Base-by-base conservation (phyloP, 2,329 filamentous ascomycete genomes). In the Epicoccum nigrum region DNA sequence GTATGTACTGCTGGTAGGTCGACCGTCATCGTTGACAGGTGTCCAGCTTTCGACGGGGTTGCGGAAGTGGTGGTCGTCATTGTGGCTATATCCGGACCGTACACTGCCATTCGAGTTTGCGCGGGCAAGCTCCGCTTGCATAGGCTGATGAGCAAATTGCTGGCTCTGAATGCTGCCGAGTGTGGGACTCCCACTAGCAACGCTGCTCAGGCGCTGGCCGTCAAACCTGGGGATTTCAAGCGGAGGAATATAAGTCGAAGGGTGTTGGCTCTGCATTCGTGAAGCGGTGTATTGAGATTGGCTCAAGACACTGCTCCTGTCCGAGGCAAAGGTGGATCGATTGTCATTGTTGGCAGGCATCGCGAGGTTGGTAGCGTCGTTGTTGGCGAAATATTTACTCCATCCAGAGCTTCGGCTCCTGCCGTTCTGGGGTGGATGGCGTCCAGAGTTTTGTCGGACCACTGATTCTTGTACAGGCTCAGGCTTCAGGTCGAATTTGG, bases 381-480 rank as follows among this genome's bases (percentile, higher is more conserved):
- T 88, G 42, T 86, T 87, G 12, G 87, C 89, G 83, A 88, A 91
- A 73, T 90, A 91, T 45, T 84, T 78, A 70, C 89, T 90, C 88
- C 88, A 91, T 38, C 88, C 88, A 9, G 88, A 90, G 65, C 86
- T 89, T 16, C 74, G 71, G 48, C 68, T 73, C 56, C 70, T 63
- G 20, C 59, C 58, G 35, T 55, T 57, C 4, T 42, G 51, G 17
- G 59, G 54, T 17, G 62, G 59, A 30, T 47, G 46, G 54, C 58
- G 73, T 16, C 67, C 58, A 56, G 70, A 64, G 60, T 72, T 66
- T 56, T 74, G 74, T 15, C 74, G 71, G 25, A 70, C 58, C 15
- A 70, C 70, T 59, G 61, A 58, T 34, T 70, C 64, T 5, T 59
- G 40, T 6, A 59, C 56, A 21, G 68, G 63, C 44, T 71, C 63